These are phyloP conservation scores for Dactylellina sp. DNA, from an alignment of 2,329 filamentous ascomycete genomes.

Conservation along the genomic window DNA sequence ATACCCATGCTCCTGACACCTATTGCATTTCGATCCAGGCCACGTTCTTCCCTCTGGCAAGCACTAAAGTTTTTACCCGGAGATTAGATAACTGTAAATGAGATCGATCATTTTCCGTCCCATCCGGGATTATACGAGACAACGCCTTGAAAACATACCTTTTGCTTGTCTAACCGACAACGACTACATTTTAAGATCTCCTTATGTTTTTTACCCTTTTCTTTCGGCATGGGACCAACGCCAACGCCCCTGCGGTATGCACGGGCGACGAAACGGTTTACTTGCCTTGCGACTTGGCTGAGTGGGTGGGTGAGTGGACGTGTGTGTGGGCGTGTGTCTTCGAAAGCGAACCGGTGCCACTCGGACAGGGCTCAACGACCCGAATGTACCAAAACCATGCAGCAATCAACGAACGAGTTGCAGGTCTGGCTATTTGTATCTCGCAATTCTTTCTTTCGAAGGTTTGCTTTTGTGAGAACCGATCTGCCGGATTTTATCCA, in stretches of 20 bases:
- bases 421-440: conserved; percentile 50
- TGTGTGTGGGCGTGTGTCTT: conserved; percentile 26
- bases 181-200: conserved; percentile 57
- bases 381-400: conserved; percentile 56
- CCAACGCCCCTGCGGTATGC: conserved; percentile 48
- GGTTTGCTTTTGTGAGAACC: conserved; percentile 49
- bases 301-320: conserved; percentile 13
- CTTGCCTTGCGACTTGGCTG: conserved; percentile 39
- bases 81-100: conserved; percentile 35
- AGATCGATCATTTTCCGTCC: conserved; percentile 9
- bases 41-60: conserved; percentile 54
- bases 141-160: conserved; percentile 41
- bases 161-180: conserved; percentile 56
- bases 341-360: conserved; percentile 55
- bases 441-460: conserved; percentile 42
- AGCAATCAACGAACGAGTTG: conserved; percentile 45
- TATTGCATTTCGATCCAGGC: conserved; percentile 56
- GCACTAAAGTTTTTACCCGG: conserved; percentile 32
- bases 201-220: conserved; percentile 57
- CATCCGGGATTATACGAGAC: conserved; percentile 21
- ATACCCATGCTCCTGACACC: conserved; percentile 57
- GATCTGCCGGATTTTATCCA: conserved; percentile 51
- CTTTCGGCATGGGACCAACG: conserved; percentile 56
- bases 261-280: conserved; percentile 45
- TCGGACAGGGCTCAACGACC: conserved; percentile 53